These are phyloP conservation scores for Rosa lucieae DNA, from an alignment of 306 rosid genomes.

Conservation along the genomic window DNA sequence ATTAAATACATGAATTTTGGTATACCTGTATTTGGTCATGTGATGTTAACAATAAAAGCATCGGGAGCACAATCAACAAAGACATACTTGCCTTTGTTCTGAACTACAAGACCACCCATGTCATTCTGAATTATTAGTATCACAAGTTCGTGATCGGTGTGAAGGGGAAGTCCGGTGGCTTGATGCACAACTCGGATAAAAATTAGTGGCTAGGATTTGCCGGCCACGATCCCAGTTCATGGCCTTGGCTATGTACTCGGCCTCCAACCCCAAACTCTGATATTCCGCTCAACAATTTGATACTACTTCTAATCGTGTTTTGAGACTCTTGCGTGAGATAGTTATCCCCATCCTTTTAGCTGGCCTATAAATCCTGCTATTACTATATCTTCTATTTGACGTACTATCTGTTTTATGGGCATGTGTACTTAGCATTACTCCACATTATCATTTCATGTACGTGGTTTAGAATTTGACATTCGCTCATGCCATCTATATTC, in stretches of 20 bases:
- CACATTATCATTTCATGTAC: too few species aligned
- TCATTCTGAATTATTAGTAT: neutral
- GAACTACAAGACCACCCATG: neutral
- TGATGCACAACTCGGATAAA: neutral
- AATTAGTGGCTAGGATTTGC: neutral
- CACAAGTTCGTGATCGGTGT: constrained; percentile 2
- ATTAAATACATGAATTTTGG: too few species aligned
- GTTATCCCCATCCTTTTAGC: too few species aligned
- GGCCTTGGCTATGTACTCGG: neutral
- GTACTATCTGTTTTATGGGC: too few species aligned
- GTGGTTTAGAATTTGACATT: too few species aligned
- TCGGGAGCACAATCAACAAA: neutral
- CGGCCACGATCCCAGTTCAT: neutral
- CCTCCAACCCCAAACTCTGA: constrained; percentile 6
- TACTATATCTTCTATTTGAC: too few species aligned
- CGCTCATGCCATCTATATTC: too few species aligned
- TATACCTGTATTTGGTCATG: neutral
- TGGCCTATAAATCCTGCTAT: too few species aligned
- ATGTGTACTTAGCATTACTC: too few species aligned
- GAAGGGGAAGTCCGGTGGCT: neutral
- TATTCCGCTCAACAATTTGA: neutral
- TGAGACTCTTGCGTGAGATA: too few species aligned
- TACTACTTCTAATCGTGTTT: too few species aligned
- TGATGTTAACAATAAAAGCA: neutral
- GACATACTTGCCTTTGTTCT: neutral